Evolutionary conservation across 805 yeast genomes (phyloP), one percentile per base, ranked within the genome.

Genomic region (Nadsonia fulvescens): DNA sequence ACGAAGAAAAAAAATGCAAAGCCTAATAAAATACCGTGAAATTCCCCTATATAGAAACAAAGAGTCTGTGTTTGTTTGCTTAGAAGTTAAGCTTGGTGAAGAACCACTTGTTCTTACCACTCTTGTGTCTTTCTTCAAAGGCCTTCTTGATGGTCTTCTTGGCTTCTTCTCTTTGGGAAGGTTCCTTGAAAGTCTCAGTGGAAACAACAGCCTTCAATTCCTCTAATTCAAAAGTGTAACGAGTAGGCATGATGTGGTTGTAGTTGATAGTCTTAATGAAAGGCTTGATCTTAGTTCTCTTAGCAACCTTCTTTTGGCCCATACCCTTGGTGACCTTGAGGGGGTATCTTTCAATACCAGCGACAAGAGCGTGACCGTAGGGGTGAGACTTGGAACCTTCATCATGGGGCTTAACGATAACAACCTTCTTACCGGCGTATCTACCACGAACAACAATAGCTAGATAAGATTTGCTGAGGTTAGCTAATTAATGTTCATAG

Each of bases 81-180:
- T 77, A 79, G 67, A 79, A 79, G 66, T 75, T 72, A 59, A 79
- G 75, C 70, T 89, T 89, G 63, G 93, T 73, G 83, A 89, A 89
- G 73, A 89, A 89, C 98, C 98, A 89, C 69, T 82, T 83, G 83
- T 86, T 86, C 77, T 89, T 82, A 61, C 98, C 98, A 57, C 94
- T 81, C 47, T 47, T 91, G 72, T 86, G 93, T 73, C 82, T 81
- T 69, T 86, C 93, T 70, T 89, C 98, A 56, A 89, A 86, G 58
- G 93, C 93, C 73, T 83, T 78, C 79, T 81, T 89, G 62, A 89
- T 81, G 57, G 74, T 83, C 72, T 89, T 86, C 78, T 83, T 89
- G 56, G 96, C 96, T 61, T 86, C 95, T 64, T 74, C 92, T 61
- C 92, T 77, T 66, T 83, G 94, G 43, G 95, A 68, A 63, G 96